phyloP scores from a whole-genome alignment of 495 filamentous ascomycete species.

The Penicillium coprophilum region DNA sequence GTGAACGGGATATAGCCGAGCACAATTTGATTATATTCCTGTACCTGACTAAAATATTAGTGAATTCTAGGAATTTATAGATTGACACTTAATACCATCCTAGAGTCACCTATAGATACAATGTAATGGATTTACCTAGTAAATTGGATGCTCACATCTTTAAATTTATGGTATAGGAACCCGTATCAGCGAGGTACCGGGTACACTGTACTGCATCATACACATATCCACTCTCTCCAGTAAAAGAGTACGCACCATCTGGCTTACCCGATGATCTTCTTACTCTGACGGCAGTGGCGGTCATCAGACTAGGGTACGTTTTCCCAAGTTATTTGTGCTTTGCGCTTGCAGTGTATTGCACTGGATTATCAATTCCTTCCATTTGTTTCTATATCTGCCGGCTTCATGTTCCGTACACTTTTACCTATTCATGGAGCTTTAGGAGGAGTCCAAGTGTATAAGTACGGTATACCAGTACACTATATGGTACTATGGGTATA shows the following conservation, averaged over 20 bases:
- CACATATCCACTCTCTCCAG: slow-evolving; percentile 8
- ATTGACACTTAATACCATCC: no score
- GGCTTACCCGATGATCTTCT: slow-evolving; percentile 27
- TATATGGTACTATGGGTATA: neutral
- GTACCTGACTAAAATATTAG: neutral
- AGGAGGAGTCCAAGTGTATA: slow-evolving; percentile 1
- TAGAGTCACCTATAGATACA: no score
- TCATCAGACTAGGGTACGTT: slow-evolving; percentile 16
- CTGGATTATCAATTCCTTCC: slow-evolving; percentile 26
- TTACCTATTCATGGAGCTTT: neutral
- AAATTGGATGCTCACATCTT: no score
- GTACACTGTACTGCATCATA: slow-evolving; percentile 8
- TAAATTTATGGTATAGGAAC: no score
- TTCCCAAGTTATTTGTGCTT: slow-evolving; percentile 7
- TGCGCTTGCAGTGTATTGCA: neutral
- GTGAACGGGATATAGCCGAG: slow-evolving; percentile 23
- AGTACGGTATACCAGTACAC: neutral
- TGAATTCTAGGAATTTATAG: neutral
- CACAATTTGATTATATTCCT: slow-evolving; percentile 7
- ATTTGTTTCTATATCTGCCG: slow-evolving; percentile 20
- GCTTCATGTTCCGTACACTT: neutral
- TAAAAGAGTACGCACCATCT: slow-evolving; percentile 2
- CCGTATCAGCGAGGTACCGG: neutral
- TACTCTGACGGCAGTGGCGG: slow-evolving; percentile 33
- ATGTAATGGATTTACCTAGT: no score